Percentiles rank a stretch among this genome's conserved stretches.
Evolutionary conservation across 2,329 filamentous ascomycete species (phyloP).

Genomic region (Fusarium pseudograminearum): DNA sequence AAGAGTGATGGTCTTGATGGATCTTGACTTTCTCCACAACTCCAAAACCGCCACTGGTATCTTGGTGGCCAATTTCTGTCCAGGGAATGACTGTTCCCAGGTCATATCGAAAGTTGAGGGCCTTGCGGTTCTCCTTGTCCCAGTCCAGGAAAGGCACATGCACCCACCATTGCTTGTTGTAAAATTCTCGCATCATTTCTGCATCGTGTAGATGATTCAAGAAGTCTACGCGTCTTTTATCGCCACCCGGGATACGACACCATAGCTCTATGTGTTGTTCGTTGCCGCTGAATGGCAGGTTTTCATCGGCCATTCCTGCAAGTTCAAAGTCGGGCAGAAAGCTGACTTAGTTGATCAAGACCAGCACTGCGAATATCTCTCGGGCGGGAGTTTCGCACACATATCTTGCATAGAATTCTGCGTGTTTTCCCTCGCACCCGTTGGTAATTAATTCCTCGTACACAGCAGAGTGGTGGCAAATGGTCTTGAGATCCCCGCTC

Average conservation of each 20-base stretch:
- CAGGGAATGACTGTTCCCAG: neutral
- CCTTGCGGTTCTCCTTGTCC: neutral
- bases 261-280: neutral
- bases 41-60: neutral
- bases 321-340: too few relatives aligned
- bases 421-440: too few relatives aligned
- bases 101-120: neutral
- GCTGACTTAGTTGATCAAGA: too few relatives aligned
- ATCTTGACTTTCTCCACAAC: neutral
- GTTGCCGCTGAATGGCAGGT: neutral
- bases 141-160: neutral
- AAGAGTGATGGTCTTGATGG: neutral
- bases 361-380: too few relatives aligned
- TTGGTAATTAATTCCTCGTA: too few relatives aligned
- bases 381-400: too few relatives aligned
- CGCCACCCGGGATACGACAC: too few relatives aligned
- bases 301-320: too few relatives aligned
- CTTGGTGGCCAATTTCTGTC: neutral
- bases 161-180: neutral
- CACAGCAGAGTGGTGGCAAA: too few relatives aligned
- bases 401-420: too few relatives aligned
- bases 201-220: neutral
- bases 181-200: neutral
- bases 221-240: too few relatives aligned
- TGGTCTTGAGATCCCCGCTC: too few relatives aligned